Evolutionary conservation across 305 asterid species (phyloP).

Genomic region (Fraxinus sp.): DNA sequence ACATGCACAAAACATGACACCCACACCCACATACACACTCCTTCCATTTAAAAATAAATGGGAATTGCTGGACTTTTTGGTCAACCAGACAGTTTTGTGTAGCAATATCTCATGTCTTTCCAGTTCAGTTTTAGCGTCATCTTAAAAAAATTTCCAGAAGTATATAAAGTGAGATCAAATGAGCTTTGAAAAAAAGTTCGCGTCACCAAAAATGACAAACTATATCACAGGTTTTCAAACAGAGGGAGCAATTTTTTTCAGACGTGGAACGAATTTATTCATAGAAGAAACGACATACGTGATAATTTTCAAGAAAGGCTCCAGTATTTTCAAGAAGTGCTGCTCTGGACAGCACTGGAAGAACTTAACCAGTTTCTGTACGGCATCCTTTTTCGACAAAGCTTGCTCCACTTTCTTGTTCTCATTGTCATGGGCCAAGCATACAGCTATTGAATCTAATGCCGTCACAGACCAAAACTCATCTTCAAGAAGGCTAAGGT

Average conservation of each 20-base stretch:
- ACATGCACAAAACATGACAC: background rate
- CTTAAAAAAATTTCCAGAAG: background rate
- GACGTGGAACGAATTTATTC: background rate
- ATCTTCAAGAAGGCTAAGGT: conserved; percentile 92
- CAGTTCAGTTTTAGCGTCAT: background rate
- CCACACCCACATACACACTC: background rate
- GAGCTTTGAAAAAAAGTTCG: background rate
- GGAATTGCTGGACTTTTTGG: background rate
- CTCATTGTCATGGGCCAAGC: conserved; percentile 97
- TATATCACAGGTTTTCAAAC: background rate
- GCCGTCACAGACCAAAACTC: conserved; percentile 97
- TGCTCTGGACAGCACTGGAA: conserved; percentile 93
- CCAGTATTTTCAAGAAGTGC: conserved; percentile 92
- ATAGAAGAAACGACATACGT: conserved; percentile 58
- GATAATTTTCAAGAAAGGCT: conserved; percentile 95
- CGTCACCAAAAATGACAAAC: background rate
- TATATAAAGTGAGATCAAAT: background rate
- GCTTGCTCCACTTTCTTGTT: conserved; percentile 94
- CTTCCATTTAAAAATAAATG: background rate
- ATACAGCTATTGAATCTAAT: conserved; percentile 94
- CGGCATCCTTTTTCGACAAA: conserved; percentile 83
- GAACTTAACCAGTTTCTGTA: conserved; percentile 88
- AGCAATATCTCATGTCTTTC: background rate
- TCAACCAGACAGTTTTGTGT: background rate
- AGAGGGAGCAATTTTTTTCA: background rate